phyloP scores from a whole-genome alignment of 371 early-diverging fungal genomes.

The Zopfochytrium polystomum region DNA sequence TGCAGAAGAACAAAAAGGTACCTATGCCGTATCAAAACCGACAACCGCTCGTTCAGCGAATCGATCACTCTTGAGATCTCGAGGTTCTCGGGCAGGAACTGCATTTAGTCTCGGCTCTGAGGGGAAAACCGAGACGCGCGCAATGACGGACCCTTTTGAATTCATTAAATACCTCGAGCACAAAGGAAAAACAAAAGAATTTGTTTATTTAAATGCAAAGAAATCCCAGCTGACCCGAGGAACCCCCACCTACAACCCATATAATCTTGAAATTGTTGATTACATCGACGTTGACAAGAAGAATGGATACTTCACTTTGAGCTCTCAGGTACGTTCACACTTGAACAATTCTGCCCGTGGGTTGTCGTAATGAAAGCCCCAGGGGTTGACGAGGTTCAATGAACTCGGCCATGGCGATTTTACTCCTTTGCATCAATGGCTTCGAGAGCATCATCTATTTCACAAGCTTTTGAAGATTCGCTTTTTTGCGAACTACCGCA shows the following conservation, averaged over 20 bases:
- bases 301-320: slow-evolving; percentile 48
- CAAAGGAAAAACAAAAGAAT: slow-evolving; percentile 35
- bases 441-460: slow-evolving; percentile 48
- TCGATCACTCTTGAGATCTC: too few relatives aligned
- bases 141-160: slow-evolving; percentile 35
- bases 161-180: slow-evolving; percentile 36
- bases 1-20: too few relatives aligned
- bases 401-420: slow-evolving; percentile 49
- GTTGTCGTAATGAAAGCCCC: background rate
- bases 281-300: slow-evolving; percentile 40
- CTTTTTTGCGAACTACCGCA: slow-evolving; percentile 49
- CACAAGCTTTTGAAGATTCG: slow-evolving; percentile 45
- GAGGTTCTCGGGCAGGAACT: too few relatives aligned
- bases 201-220: slow-evolving; percentile 43
- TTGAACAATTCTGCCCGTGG: background rate
- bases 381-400: slow-evolving; percentile 53
- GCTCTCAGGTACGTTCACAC: slow-evolving; percentile 32
- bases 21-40: too few relatives aligned
- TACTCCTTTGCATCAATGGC: slow-evolving; percentile 49
- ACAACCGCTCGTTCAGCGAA: too few relatives aligned
- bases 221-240: slow-evolving; percentile 25
- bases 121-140: too few relatives aligned
- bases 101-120: slow-evolving; percentile 6
- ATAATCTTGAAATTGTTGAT: slow-evolving; percentile 46
- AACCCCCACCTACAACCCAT: slow-evolving; percentile 50